phyloP scores from a whole-genome alignment of 768 basidiomycete genomes.

The Suillus subluteus region DNA sequence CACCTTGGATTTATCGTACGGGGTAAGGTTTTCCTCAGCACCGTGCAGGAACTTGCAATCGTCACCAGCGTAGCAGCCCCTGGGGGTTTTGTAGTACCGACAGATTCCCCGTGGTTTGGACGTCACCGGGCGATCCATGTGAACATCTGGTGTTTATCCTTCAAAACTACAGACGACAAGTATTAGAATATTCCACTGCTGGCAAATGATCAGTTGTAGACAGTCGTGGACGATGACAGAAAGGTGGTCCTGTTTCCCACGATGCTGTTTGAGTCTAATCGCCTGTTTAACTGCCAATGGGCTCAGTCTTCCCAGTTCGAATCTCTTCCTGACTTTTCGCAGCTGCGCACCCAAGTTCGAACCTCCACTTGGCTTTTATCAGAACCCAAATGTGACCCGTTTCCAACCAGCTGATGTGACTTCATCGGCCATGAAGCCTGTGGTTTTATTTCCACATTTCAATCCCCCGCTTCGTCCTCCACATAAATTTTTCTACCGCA shows the following conservation, averaged over 20 bases:
- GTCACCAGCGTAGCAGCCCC: conserved; percentile 72
- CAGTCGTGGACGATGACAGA: conserved; percentile 5
- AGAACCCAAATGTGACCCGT: not conserved
- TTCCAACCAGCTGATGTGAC: not conserved
- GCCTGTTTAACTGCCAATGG: too few species aligned
- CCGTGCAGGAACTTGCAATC: conserved; percentile 81
- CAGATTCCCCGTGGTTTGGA: conserved; percentile 75
- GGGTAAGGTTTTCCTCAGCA: conserved; percentile 53
- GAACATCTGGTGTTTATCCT: conserved; percentile 22
- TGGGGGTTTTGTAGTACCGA: conserved; percentile 60
- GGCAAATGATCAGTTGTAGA: not conserved
- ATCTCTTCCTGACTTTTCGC: too few species aligned
- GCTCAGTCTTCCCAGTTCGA: too few species aligned
- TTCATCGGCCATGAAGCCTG: not conserved
- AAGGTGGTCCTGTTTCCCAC: not conserved
- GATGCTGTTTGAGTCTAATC: not conserved
- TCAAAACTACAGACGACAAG: not conserved
- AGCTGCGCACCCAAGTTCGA: too few species aligned
- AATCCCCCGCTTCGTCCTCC: not conserved
- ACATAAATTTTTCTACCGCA: not conserved
- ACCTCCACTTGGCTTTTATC: not conserved
- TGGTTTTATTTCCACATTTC: not conserved
- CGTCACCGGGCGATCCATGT: conserved; percentile 60
- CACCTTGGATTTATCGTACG: conserved; percentile 71
- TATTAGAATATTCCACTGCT: not conserved